Evolutionary conservation across 2,329 filamentous ascomycete genomes (phyloP), one percentile per base, ranked within the genome.

Genomic region (Dichotomopilus funicola): DNA sequence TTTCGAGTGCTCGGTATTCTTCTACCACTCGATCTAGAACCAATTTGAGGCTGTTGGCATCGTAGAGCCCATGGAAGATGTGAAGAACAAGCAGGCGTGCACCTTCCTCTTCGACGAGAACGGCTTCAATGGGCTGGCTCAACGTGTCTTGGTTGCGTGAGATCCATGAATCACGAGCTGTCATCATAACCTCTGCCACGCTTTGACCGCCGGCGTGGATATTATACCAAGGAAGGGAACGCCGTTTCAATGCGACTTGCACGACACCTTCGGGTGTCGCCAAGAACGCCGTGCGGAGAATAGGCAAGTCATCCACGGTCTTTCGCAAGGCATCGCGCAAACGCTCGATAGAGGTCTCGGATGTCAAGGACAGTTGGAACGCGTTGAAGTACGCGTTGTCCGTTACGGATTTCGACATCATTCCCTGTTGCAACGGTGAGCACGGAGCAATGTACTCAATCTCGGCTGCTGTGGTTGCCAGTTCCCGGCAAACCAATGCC

Each of bases 31-130:
- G 71, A 3, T 79, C 67, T 19, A 95, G 75, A 41, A 95, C 76
- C 31, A 89, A 68, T 1, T 79, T 77, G 41, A 95, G 78, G 58
- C 90, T 92, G 61, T 81, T 86, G 1, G 90, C 91, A 69, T 96
- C 91, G 63, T 96, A 96, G 0, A 96, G 69, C 0, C 81, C 90
- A 67, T 96, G 91, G 70, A 96, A 95, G 0, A 95, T 84, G 46
- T 87, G 79, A 2, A 95, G 64, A 2, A 77, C 70, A 36, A 95
- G 70, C 0, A 76, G 59, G 6, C 64, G 63, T 1, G 61, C 62
- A 0, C 60, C 63, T 0, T 61, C 44, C 19, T 10, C 37, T 11
- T 36, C 55, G 2, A 81, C 57, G 0, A 78, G 53, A 1, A 78
- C 65, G 1, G 83, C 59, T 52, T 83, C 74, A 4, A 87, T 66